A percentile compares a stretch with the other conserved stretches of the same genome.
Evolutionary conservation across 1,139 yeast species (phyloP).

Genomic region (Suhomyces guaymorum): DNA sequence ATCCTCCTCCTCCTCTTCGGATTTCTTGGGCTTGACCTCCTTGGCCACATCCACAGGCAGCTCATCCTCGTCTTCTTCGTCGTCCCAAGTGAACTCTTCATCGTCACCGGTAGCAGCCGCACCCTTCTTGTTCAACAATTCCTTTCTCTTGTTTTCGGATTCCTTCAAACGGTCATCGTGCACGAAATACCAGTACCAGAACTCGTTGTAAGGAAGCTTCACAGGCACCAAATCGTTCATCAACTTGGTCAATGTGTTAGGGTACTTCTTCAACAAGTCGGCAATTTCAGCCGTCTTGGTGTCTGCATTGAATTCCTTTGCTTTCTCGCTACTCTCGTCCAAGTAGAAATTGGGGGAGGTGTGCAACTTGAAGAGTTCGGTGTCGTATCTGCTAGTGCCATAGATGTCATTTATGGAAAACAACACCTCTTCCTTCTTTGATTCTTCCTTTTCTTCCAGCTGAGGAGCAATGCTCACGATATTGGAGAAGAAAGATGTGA

Average conservation of each 20-base stretch:
- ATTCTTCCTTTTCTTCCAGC: too few relatives aligned
- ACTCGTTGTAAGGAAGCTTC: constrained; percentile 55
- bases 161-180: constrained; percentile 55
- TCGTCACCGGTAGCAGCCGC: constrained; percentile 26
- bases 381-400: constrained; percentile 44
- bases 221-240: constrained; percentile 72
- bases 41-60: constrained; percentile 11
- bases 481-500: constrained; percentile 59
- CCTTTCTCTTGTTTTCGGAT: constrained; percentile 68
- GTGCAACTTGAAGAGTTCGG: constrained; percentile 44
- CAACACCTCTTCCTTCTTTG: constrained; percentile 23
- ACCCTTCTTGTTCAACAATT: constrained; percentile 43
- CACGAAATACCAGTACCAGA: constrained; percentile 76
- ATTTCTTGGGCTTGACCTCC: constrained; percentile 8
- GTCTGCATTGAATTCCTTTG: constrained; percentile 44
- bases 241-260: constrained; percentile 52
- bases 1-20: constrained; percentile 11
- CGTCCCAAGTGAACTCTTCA: constrained; percentile 60
- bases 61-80: constrained; percentile 57
- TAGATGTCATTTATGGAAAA: constrained; percentile 32
- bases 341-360: constrained; percentile 28
- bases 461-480: constrained; percentile 46
- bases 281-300: constrained; percentile 55
- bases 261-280: constrained; percentile 47
- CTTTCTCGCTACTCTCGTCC: constrained; percentile 19